Conservation (phyloP, 2,329 filamentous ascomycete genomes). For the Alternaria alternata region DNA sequence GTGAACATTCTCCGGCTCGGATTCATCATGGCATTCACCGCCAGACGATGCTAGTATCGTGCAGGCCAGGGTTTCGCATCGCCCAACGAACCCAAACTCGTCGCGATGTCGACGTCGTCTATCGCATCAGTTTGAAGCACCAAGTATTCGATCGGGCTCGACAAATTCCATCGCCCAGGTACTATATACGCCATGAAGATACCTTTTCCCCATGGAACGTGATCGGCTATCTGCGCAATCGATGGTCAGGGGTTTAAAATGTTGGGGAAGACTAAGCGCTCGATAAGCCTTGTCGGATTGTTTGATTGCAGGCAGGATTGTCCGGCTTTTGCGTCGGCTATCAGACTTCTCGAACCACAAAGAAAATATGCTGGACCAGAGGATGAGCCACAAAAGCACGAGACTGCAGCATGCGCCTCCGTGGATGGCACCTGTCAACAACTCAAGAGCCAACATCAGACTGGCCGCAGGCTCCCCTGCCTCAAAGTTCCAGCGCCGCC, state of each 20-base stretch:
- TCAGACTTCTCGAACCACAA: background rate
- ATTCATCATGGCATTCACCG: background rate
- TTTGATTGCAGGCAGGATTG: background rate
- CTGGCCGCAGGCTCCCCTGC: background rate
- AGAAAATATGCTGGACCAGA: background rate
- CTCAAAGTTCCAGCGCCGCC: background rate
- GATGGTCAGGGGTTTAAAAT: background rate
- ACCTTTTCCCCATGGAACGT: background rate
- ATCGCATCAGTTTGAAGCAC: background rate
- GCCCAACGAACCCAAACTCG: background rate
- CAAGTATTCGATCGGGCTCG: background rate
- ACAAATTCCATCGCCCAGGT: background rate
- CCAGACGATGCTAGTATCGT: background rate
- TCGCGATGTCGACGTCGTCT: background rate
- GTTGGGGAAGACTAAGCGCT: background rate
- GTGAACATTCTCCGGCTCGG: background rate
- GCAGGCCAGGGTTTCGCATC: background rate
- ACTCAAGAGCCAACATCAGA: background rate
- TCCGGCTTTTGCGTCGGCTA: background rate
- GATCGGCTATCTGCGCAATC: background rate
- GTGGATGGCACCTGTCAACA: background rate
- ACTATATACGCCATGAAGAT: background rate
- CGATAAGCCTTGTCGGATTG: background rate
- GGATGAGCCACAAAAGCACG: background rate
- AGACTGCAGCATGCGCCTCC: background rate